Evolutionary conservation across 2,329 filamentous ascomycete genomes (phyloP).

Genomic region (Trichoderma brevicompactum): DNA sequence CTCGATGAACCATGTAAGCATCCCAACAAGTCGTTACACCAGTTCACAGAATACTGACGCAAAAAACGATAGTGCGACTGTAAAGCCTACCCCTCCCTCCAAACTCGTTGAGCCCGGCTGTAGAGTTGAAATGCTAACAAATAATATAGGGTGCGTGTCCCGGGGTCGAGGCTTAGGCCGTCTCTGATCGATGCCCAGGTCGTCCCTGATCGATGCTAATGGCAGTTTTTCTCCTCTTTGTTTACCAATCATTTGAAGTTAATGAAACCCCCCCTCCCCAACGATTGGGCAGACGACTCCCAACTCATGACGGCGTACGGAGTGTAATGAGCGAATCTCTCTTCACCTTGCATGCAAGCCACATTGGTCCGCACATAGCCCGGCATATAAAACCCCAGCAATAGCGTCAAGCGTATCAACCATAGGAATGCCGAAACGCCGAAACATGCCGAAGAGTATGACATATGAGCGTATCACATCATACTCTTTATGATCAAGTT

Average conservation of each 20-base stretch:
- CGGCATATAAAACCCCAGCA: not conserved
- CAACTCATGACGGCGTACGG: conserved; percentile 23
- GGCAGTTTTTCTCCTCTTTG: not conserved
- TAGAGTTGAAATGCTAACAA: not conserved
- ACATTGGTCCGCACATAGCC: not conserved
- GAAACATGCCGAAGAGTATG: conserved; percentile 17
- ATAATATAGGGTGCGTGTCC: conserved; percentile 44
- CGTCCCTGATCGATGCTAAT: conserved; percentile 21
- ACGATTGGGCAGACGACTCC: not conserved
- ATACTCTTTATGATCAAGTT: not conserved
- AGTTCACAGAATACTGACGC: conserved; percentile 19
- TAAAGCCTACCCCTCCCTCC: not conserved
- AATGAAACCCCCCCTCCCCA: conserved; percentile 11
- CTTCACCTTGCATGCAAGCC: conserved; percentile 3
- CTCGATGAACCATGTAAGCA: conserved; percentile 61
- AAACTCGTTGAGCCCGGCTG: not conserved
- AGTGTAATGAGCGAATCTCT: conserved; percentile 12
- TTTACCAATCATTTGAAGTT: not conserved
- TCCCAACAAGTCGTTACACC: not conserved
- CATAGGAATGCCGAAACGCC: conserved; percentile 20
- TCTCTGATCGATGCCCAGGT: conserved; percentile 27
- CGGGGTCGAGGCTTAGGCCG: conserved; percentile 38
- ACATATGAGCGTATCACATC: not conserved
- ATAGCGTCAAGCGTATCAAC: conserved; percentile 1
- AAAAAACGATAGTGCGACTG: conserved; percentile 19